Base-by-base conservation (phyloP, 371 early-diverging fungal genomes). In the Choanephora cucurbitarum region DNA sequence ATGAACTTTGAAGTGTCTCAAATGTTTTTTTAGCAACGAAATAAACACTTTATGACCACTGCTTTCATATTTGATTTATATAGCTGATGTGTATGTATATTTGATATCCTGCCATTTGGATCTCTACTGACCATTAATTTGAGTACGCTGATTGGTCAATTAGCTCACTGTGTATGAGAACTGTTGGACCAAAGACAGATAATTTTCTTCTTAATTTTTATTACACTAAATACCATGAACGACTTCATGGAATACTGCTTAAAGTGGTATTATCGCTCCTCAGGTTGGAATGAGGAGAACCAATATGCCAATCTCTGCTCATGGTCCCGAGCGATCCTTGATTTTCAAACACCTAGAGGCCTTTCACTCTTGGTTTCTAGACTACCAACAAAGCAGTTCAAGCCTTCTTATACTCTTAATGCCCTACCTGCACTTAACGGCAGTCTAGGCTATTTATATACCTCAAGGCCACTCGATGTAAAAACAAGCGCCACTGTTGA, bases 201-300 rank as follows among this genome's bases (percentile, higher is more conserved):
- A 32, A 32, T 32, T 5, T 32, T 32, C 32, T 32, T 32, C 32
- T n/a, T n/a, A n/a, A n/a, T n/a, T 28, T 28, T 28, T 28, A 7
- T 28, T 28, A 28, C 28, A 7, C 7, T 28, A 7, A n/a, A 28
- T 7, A 28, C 5, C 28, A 89, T 92, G 85, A 82, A 89, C 55
- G 91, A 91, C 63, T 92, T 85, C 76, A 87, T 93, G 84, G 89
- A 89, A 68, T 89, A 89, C 66, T 87, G 90, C 58, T 73, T 90
- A 15, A 82, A 88, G 57, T 76, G 84, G 60, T 92, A 90, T 66
- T 90, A 91, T 69, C 82, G 80, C n/a, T 71, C 82, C 7, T 83
- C 85, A 8, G 80, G 81, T 15, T 93, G 91, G 91, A 88, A 87
- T 61, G 87, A 88, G 55, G 85, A 88, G 44, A 86, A 88, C 59